Evolutionary conservation across 495 filamentous ascomycete genomes (phyloP).

Genomic region (Extremus antarcticus): DNA sequence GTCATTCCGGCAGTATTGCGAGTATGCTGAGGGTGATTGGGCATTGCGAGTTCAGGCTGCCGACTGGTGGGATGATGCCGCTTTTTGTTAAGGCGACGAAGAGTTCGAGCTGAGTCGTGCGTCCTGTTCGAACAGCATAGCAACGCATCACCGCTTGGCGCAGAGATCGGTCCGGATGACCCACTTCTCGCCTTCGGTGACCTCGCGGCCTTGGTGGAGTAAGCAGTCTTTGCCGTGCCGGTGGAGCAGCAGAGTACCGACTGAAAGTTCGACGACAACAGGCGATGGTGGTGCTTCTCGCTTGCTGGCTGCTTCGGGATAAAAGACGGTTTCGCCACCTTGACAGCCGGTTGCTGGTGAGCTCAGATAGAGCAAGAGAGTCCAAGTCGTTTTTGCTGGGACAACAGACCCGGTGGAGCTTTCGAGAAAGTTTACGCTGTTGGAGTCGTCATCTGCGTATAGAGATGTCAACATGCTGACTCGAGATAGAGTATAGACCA

Average conservation of each 20-base stretch:
- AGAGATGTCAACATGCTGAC: background rate
- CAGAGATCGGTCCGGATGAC: slow-evolving; percentile 81
- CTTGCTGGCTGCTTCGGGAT: slow-evolving; percentile 48
- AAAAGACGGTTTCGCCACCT: slow-evolving; percentile 89
- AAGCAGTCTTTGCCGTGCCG: slow-evolving; percentile 83
- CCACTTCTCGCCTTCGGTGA: slow-evolving; percentile 81
- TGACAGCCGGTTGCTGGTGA: slow-evolving; percentile 52
- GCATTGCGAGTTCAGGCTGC: slow-evolving; percentile 25
- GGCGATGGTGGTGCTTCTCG: slow-evolving; percentile 38
- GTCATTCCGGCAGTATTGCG: slow-evolving; percentile 29
- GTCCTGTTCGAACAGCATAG: background rate
- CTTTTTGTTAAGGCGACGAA: slow-evolving; percentile 29
- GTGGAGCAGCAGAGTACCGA: slow-evolving; percentile 76
- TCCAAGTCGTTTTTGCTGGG: slow-evolving; percentile 81
- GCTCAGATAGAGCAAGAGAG: slow-evolving; percentile 77
- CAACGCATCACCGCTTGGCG: slow-evolving; percentile 40
- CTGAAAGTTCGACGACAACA: slow-evolving; percentile 59
- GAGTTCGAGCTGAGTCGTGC: slow-evolving; percentile 8
- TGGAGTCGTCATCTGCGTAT: slow-evolving; percentile 64
- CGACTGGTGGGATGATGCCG: slow-evolving; percentile 29
- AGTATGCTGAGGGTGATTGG: slow-evolving; percentile 24
- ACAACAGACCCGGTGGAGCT: slow-evolving; percentile 24
- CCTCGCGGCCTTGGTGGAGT: slow-evolving; percentile 77
- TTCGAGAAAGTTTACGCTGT: slow-evolving; percentile 48
- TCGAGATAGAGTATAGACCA: background rate